Evolutionary conservation across 225 moss, liverwort and hornwort species (phyloP), one percentile per base, ranked within the genome.

Genomic region (Antitrichia curtipendula): DNA sequence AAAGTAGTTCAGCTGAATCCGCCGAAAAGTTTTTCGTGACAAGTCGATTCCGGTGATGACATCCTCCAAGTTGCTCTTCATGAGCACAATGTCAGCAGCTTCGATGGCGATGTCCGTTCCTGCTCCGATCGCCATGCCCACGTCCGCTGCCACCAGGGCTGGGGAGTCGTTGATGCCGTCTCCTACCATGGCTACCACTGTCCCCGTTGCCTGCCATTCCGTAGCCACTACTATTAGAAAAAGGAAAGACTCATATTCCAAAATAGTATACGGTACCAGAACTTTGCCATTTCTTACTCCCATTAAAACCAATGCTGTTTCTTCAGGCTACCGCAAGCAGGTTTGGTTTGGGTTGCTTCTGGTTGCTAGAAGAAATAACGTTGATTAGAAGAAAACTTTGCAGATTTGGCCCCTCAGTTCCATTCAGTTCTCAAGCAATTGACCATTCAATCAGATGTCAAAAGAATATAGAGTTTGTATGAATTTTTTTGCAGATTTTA

Each of bases 131-230:
- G 98, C 98, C 97, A 99, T 95, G 54, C 98, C 98, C 85, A 99
- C 97, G 62, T 99, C 97, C 49, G 98, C 98, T 40, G 97, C 97
- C 34, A 99, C 96, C 45, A 99, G 89, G 9, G 98, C 98, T 50
- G 97, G 98, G 16, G 98, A 99, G 73, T 99, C 98, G 81, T 99
- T 99, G 89, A 99, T 97, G 13, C 98, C 98, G 79, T 99, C 98
- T 27, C 98, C 98, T 18, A 99, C 98, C 98, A 99, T 99, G 27
- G 96, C 98, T 65, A 99, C 98, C 64, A 93, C 91, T 25, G 81
- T 56, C 59, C 94, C 91, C 40, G 88, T 78, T 64, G 84, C 88
- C 92, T 95, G 91, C 56, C 85, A 87, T 43, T 81, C 60, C 23
- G 81, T 28, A 62, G 57, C 75, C 22, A 84, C 56, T 41, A 25